Evolutionary conservation across 2,329 filamentous ascomycete genomes (phyloP).

Genomic region (Colletotrichum caudatum): DNA sequence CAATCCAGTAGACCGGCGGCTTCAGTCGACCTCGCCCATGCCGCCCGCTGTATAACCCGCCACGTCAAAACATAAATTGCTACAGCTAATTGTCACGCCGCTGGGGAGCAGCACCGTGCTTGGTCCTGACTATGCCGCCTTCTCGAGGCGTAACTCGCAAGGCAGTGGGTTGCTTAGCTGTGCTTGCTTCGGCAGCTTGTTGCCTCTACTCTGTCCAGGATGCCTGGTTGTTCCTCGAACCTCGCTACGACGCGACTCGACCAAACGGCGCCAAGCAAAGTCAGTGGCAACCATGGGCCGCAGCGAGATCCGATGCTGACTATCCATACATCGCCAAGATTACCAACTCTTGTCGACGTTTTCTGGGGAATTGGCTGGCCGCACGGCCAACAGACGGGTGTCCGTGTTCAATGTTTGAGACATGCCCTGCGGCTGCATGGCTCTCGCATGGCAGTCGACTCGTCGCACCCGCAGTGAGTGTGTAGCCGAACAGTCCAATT

Average conservation of each 20-base stretch:
- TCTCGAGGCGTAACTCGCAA: not conserved
- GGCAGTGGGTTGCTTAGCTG: not conserved
- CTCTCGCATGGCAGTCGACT: slow-evolving; percentile 12
- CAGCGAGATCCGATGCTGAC: not conserved
- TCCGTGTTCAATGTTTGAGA: slow-evolving; percentile 10
- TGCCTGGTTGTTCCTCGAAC: not conserved
- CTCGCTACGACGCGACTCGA: slow-evolving; percentile 21
- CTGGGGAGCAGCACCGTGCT: not conserved
- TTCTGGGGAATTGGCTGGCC: slow-evolving; percentile 20
- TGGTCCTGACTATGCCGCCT: not conserved
- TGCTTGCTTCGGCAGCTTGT: not conserved
- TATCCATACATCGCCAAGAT: slow-evolving; percentile 1
- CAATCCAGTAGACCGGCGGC: not conserved
- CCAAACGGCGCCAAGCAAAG: slow-evolving; percentile 28
- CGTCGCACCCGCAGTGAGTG: not conserved
- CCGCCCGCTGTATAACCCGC: slow-evolving; percentile 6
- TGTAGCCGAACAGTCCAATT: not conserved
- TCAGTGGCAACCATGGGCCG: slow-evolving; percentile 6
- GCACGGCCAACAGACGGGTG: slow-evolving; percentile 1
- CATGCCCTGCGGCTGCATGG: slow-evolving; percentile 14
- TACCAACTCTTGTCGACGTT: not conserved
- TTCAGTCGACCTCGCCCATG: slow-evolving; percentile 4
- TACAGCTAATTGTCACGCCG: not conserved
- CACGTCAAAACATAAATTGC: not conserved
- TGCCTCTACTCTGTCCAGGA: not conserved